Evolutionary conservation across 305 asterid species (phyloP), one percentile per base, ranked within the genome.

Genomic region (Fraxinus dipetala): DNA sequence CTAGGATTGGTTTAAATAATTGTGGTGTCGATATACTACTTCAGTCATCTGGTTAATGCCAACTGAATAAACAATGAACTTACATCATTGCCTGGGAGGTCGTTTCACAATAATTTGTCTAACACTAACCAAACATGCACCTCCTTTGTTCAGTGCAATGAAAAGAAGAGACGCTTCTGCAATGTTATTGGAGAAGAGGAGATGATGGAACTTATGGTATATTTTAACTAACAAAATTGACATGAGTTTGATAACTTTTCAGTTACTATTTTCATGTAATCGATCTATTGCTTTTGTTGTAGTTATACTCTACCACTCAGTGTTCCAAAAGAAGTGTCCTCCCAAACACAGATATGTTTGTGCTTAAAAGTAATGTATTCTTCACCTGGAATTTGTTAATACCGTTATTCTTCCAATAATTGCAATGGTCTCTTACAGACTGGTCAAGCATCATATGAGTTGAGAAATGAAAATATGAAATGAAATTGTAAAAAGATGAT

Each of bases 171-270:
- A 95, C 84, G 54, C 86, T 95, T 79, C 83, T 95, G n/a, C 90
- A 94, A 3, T 92, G 98, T 20, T 93, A 92, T 86, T 95, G 98
- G 98, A 95, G 98, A 87, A 91, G 93, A 87, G 98, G 93, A 89
- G 96, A 93, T 34, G 97, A 95, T 79, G 98, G 97, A 84, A 91
- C 96, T 65, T 95, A 93, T 26, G 98, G 98, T 94, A 91, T 74
- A 76, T 5, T 45, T 34, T 54, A 14, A 38, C 11, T 48, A 3
- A 24, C 20, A 80, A 14, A 13, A 28, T 14, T 4, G 35, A 32
- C 18, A 35, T 43, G n/a, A 36, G 20, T 36, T 18, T 67, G n/a
- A 76, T 51, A 72, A 18, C 6, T 61, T 26, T 76, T 30, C 31
- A 30, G 3, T 30, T 30, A 30, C 31, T 30, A 30, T 80, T 78